Evolutionary conservation across 179 eudicot species (phyloP), one percentile per base, ranked within the genome.

Genomic region (Heliamphora pulchella): DNA sequence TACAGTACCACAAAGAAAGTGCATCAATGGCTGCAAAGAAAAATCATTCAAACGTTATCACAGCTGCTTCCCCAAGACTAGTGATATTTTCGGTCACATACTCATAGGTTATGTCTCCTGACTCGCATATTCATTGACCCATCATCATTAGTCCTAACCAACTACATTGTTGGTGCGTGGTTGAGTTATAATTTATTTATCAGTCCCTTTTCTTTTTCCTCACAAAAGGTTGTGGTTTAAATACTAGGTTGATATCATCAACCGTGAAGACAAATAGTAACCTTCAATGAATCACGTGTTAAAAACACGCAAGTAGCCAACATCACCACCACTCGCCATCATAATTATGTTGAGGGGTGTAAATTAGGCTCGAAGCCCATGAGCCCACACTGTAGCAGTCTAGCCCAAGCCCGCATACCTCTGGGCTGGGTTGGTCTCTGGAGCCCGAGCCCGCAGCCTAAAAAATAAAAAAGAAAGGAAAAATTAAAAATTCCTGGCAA

Each of bases 191-290:
- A 39, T 14, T 43, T 68, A 31, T 6, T 3, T 39, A 66, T 47
- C 10, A 9, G 39, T 15, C 50, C 31, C 4, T 13, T 65, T 15
- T 22, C 31, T 48, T 44, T 46, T 11, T 53, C 1, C 11, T 48
- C 22, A 15, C 50, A 77, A 64, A 63, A 65, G 62, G 22, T 22
- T 77, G 72, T 65, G 80, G 80, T 51, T 53, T 46, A 50, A 50
- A 64, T 14, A 4, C 57, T 58, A 64, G 51, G 61, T 53, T 51
- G 80, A 63, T 11, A 58, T 75, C 78, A 58, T 58, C 22, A 61
- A 76, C 79, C 14, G 8, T 44, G 65, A 11, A 46, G 31, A 5
- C 71, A 64, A 48, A 8, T 41, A 48, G 22, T 7, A 59, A 59
- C 11, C 57, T 5, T 75, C n/a, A n/a, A n/a, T n/a, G n/a, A n/a